These are phyloP conservation scores for Leavenworthia alabamica DNA, from an alignment of 345 rosid genomes.

Conservation along the genomic window DNA sequence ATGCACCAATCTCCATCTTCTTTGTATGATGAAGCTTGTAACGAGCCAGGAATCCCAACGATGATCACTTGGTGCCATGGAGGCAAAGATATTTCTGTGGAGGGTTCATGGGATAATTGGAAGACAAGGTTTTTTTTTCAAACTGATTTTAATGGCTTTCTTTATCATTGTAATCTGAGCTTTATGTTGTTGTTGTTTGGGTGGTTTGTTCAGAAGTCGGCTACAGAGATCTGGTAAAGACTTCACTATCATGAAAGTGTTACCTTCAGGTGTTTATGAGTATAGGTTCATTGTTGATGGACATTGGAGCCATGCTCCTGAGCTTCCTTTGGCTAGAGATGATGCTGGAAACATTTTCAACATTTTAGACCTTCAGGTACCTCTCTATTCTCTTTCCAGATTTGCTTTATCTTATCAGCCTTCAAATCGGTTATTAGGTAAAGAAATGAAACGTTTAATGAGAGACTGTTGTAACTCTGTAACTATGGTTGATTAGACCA, in stretches of 20 bases:
- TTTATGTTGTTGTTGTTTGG: not conserved
- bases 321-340: conserved; percentile 75
- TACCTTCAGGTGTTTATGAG: conserved; percentile 92
- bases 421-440: not conserved
- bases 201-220: conserved; percentile 61
- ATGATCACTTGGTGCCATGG: conserved; percentile 92
- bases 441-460: not conserved
- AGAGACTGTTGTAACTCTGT: no score
- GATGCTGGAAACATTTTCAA: conserved; percentile 75
- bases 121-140: conserved; percentile 55
- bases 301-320: conserved; percentile 75
- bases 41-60: conserved; percentile 78
- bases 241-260: conserved; percentile 85
- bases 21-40: conserved; percentile 49
- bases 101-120: conserved; percentile 99
- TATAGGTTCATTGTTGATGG: conserved; percentile 93
- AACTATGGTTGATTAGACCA: conserved; percentile 11
- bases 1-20: conserved; percentile 40
- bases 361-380: conserved; percentile 82
- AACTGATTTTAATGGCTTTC: not conserved
- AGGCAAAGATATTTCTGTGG: conserved; percentile 77
- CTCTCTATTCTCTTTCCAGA: not conserved
- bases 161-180: not conserved
- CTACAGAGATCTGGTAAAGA: conserved; percentile 94
- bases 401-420: not conserved